Percentiles rank a stretch among this genome's conserved stretches.
These are phyloP conservation scores for Penicillium salamii DNA, from an alignment of 495 filamentous ascomycete species.

Conservation along the genomic window DNA sequence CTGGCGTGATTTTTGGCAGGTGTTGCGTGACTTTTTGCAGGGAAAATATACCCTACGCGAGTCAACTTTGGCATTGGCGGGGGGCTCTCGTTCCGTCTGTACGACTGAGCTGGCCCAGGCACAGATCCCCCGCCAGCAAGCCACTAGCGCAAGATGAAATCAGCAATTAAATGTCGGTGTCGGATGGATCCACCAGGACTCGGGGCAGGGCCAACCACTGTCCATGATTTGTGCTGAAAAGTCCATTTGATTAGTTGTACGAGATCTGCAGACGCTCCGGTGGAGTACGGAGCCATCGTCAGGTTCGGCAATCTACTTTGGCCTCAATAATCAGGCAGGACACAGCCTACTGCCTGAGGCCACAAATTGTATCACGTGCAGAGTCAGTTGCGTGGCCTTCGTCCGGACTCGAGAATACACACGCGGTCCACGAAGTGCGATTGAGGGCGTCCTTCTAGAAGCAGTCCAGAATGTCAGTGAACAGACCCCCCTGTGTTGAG, in stretches of 20 bases:
- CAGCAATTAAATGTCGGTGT: conserved; percentile 9
- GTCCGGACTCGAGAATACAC: conserved; percentile 51
- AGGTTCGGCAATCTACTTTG: background rate
- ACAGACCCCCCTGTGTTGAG: conserved; percentile 10
- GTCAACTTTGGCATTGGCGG: too few relatives aligned
- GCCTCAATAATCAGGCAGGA: background rate
- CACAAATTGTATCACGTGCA: conserved; percentile 10
- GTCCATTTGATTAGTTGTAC: too few relatives aligned
- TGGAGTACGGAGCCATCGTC: background rate
- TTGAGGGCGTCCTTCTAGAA: conserved; percentile 28
- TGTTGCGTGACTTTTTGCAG: conserved; percentile 10
- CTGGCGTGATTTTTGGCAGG: background rate
- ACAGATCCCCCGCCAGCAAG: background rate
- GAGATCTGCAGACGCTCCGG: too few relatives aligned
- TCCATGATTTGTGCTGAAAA: background rate
- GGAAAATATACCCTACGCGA: too few relatives aligned
- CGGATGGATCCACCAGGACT: conserved; percentile 8
- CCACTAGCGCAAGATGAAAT: background rate
- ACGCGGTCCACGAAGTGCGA: conserved; percentile 49
- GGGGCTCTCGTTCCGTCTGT: background rate
- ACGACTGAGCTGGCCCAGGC: background rate
- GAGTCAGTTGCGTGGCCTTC: conserved; percentile 35
- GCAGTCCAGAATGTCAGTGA: conserved; percentile 30
- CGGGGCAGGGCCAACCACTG: background rate
- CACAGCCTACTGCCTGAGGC: background rate